Evolutionary conservation across 352 stramenopile species (phyloP).

Genomic region (Pythium sukuiense): DNA sequence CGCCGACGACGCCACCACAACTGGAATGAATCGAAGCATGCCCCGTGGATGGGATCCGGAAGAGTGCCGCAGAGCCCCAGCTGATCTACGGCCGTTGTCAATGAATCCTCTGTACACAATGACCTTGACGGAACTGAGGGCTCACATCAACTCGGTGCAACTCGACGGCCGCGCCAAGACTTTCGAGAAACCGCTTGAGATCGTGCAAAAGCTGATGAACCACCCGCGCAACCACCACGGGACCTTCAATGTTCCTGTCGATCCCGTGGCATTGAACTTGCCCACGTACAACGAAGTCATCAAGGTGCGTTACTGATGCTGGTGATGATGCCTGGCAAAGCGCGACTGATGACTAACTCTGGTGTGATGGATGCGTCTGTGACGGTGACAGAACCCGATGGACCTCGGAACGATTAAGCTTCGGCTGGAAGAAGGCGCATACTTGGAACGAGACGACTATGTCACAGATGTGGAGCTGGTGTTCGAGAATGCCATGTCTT

Average conservation of each 20-base stretch:
- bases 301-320: conserved; percentile 27
- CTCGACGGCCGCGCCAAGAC: conserved; percentile 57
- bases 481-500: conserved; percentile 90
- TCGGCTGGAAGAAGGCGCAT: conserved; percentile 77
- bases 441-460: conserved; percentile 86
- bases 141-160: conserved; percentile 69
- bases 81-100: background rate
- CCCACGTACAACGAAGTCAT: conserved; percentile 73
- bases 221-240: conserved; percentile 70
- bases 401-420: conserved; percentile 89
- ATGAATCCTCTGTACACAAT: conserved; percentile 59
- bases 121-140: conserved; percentile 51
- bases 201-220: conserved; percentile 73
- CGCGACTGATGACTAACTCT: background rate
- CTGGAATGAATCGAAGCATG: conserved; percentile 59
- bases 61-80: background rate
- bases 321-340: background rate
- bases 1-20: conserved; percentile 15
- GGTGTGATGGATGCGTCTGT: conserved; percentile 8
- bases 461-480: conserved; percentile 78
- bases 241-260: conserved; percentile 77
- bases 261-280: conserved; percentile 65
- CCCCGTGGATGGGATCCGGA: conserved; percentile 37
- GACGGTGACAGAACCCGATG: conserved; percentile 71
- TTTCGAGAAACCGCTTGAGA: conserved; percentile 65